Evolutionary conservation across 148 eudicot genomes (phyloP), one percentile per base, ranked within the genome.

Genomic region (Dysphania ambrosioides): DNA sequence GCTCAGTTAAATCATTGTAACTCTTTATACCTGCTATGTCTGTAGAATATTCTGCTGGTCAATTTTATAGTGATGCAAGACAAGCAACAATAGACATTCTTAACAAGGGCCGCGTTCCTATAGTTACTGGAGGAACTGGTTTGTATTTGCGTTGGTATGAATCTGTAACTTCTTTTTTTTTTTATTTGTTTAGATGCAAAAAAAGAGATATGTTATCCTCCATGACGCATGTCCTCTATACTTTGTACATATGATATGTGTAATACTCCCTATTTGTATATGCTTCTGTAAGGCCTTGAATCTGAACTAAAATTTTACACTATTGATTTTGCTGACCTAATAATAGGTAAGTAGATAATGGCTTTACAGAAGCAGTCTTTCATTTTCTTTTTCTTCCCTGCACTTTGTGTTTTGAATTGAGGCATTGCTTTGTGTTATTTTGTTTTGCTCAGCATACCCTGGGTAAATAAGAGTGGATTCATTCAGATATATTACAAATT

Each of bases 121-220:
- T 94, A 85, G 84, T 94, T 81, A 86, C 88, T 55, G 98, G 98
- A 67, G 98, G 98, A 40, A 94, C 98, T 70, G 98, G 97, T 64
- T 82, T 94, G 79, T 94, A 94, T 79, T 79, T 94, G 84, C 90
- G 98, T 41, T 94, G 98, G 98, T 94, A 88, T 76, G 87, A 80
- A 74, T 65, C 64, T 19, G 27, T 38, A 41, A 57, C 23, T 36
- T 18, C 68, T 24, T 19, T 49, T 60, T 47, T 47, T 62, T n/a
- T 49, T 56, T 71, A 63, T 24, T 62, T 26, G 23, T 30, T 65
- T 55, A 11, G 23, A 70, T 56, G 75, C 44, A 62, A 38, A 42
- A 40, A 42, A n/a, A 6, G 59, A 31, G 21, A 36, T 57, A 0
- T 56, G 21, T 7, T 69, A 59, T 60, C 24, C 7, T 8, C 32